phyloP scores from a whole-genome alignment of 306 rosid genomes.

The Cicer yamashitae region DNA sequence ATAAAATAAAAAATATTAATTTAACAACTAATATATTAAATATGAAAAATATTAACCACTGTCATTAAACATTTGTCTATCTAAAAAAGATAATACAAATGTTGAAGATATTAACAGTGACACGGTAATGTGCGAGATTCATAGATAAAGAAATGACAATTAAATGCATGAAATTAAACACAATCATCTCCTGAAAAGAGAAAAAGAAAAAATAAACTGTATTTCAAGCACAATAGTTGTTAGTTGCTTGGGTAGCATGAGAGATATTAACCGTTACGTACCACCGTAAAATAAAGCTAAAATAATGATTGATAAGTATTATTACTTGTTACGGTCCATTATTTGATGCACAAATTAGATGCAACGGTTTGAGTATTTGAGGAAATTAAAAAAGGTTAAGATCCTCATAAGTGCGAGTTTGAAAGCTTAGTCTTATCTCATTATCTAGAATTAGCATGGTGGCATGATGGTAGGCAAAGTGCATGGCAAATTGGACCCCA shows the following conservation, averaged over 20 bases:
- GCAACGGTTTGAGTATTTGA: constrained; percentile 19
- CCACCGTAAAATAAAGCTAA: constrained; percentile 1
- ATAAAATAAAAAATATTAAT: too few species aligned
- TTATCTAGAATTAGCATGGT: constrained; percentile 43
- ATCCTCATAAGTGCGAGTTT: constrained; percentile 2
- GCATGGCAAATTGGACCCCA: constrained; percentile 53
- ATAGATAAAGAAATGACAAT: too few species aligned
- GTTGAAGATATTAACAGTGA: too few species aligned
- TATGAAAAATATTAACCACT: too few species aligned
- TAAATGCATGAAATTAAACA: too few species aligned
- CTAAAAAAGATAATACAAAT: too few species aligned
- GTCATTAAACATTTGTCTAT: too few species aligned
- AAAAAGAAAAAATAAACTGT: too few species aligned
- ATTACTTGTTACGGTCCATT: not conserved
- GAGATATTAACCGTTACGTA: not conserved
- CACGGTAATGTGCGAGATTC: too few species aligned
- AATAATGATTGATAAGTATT: constrained; percentile 11
- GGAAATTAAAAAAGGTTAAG: constrained; percentile 17
- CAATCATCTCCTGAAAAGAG: too few species aligned
- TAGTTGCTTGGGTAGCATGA: not conserved
- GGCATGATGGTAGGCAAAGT: constrained; percentile 49
- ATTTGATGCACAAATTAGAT: constrained; percentile 29
- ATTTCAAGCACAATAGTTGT: too few species aligned
- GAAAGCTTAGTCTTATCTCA: constrained; percentile 46
- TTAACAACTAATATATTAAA: too few species aligned